A percentile compares a stretch with the other conserved stretches of the same genome.
Evolutionary conservation across 192 early-diverging fungal genomes (phyloP).

Genomic region (Allomyces macrogynus): DNA sequence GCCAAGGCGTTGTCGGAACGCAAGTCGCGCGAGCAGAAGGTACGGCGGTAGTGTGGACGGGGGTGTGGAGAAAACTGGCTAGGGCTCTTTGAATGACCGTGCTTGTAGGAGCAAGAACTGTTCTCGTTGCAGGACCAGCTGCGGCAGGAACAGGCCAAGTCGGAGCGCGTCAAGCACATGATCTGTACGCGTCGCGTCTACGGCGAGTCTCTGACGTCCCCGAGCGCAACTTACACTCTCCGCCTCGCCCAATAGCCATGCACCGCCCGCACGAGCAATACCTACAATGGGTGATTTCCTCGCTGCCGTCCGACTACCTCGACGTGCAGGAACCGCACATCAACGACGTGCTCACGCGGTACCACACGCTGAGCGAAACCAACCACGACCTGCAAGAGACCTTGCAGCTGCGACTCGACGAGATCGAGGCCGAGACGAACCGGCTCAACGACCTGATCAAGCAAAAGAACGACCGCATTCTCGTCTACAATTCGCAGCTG

Average conservation of each 20-base stretch:
- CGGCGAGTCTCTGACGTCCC: neutral
- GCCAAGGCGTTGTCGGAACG: slow-evolving; percentile 29
- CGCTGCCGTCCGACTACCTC: slow-evolving; percentile 34
- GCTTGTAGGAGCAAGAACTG: slow-evolving; percentile 26
- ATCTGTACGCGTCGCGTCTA: slow-evolving; percentile 17
- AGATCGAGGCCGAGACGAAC: slow-evolving; percentile 22
- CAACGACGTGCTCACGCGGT: slow-evolving; percentile 36
- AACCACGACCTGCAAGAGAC: slow-evolving; percentile 25
- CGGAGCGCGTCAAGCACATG: slow-evolving; percentile 17
- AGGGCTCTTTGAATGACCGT: neutral
- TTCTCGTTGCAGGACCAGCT: slow-evolving; percentile 14
- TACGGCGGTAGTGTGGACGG: neutral
- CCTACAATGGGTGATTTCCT: slow-evolving; percentile 31
- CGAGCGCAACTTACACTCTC: too few relatives aligned
- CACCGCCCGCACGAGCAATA: slow-evolving; percentile 34
- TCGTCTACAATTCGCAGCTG: slow-evolving; percentile 33
- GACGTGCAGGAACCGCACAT: slow-evolving; percentile 42
- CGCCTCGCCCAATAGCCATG: too few relatives aligned
- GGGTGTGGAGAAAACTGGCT: too few relatives aligned
- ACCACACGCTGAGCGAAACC: slow-evolving; percentile 38
- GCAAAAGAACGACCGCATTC: slow-evolving; percentile 34
- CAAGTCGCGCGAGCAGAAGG: slow-evolving; percentile 34
- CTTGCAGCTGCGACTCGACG: slow-evolving; percentile 20
- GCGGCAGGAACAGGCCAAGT: slow-evolving; percentile 20
- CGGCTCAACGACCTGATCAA: slow-evolving; percentile 23